Evolutionary conservation across 2,329 filamentous ascomycete genomes (phyloP), one percentile per base, ranked within the genome.

Genomic region (Periconia sp.): DNA sequence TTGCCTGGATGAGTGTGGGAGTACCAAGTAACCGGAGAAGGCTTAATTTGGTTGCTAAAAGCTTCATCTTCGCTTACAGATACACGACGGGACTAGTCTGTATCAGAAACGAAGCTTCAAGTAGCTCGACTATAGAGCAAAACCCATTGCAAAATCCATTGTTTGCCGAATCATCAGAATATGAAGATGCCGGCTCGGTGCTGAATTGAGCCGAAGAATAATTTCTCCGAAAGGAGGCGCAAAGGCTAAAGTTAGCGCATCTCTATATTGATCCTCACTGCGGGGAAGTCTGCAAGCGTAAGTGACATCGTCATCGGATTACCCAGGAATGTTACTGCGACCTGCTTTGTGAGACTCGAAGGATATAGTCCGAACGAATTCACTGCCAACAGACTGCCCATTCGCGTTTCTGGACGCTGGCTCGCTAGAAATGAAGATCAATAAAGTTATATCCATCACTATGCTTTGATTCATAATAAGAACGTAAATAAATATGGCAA

Each of bases 31-130:
- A 28, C 23, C n/a, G 11, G 4, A 34, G 13, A 21, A 30, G 18
- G 12, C 12, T 19, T 64, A 48, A 35, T 66, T 63, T 15, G 13
- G 24, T 32, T 29, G 26, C n/a, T n/a, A n/a, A 31, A 18, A 31
- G 34, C 15, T 21, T 26, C 43, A 41, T 46, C 12, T 10, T 23
- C 5, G 25, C 16, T 32, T 2, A n/a, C 12, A 17, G 29, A 29
- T 13, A 4, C 11, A 3, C 8, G 13, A 16, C 22, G 8, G 28
- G n/a, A n/a, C n/a, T n/a, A n/a, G n/a, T n/a, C n/a, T n/a, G 21
- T 15, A 25, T 7, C 18, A 5, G 1, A 15, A 17, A 19, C 15
- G 8, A 16, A 5, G 15, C 17, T 8, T 11, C 18, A 11, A 15
- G 23, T n/a, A 17, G 8, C 19, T 25, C 15, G 23, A 25, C 21